Base-by-base conservation (phyloP, 1,139 yeast species). In the Kazachstania sp. region DNA sequence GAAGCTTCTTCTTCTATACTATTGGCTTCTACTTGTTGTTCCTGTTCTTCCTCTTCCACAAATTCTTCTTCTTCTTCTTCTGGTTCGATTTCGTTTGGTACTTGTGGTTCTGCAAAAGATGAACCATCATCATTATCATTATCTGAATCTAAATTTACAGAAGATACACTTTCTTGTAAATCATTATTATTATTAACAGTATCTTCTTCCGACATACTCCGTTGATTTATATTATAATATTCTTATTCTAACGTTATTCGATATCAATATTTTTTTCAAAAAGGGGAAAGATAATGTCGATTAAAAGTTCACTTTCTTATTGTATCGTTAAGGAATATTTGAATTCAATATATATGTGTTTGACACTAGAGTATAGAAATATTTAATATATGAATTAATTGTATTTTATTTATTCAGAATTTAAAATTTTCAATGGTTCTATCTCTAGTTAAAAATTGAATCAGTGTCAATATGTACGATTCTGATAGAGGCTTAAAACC, bases 71-170 rank as follows among this genome's bases (percentile, higher is more conserved):
- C 19, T 19, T 40, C 43, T 11, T 15, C 34, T 11, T 38, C 41
- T 18, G 15, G 31, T 16, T 38, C 41, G 18, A 19, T n/a, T 8
- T 37, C 35, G 20, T 18, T 12, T 13, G 41, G 41, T 20, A 32
- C 31, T 19, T 38, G 41, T 18, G 41, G 41, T 28, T 23, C 41
- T 12, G 26, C 41, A 30, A 38, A 38, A 7, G 41, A 38, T n/a
- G 41, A 23, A 20, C 18, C 26, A 32, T 32, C 18, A 32, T 32
- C 36, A 32, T n/a, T n/a, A n/a, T 23, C 28, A 23, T 23, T 23
- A 36, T 36, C 38, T 12, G 47, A 45, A 31, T 45, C 16, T 23
- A 45, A 34, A 30, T 35, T 45, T 3, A 45, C 47, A 28, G 47
- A 45, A 4, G 47, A 40, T 7, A 38, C 43, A 34, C 43, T 44